Conservation (phyloP, 73 alveolate genomes). For the Paramecium sonneborni region DNA sequence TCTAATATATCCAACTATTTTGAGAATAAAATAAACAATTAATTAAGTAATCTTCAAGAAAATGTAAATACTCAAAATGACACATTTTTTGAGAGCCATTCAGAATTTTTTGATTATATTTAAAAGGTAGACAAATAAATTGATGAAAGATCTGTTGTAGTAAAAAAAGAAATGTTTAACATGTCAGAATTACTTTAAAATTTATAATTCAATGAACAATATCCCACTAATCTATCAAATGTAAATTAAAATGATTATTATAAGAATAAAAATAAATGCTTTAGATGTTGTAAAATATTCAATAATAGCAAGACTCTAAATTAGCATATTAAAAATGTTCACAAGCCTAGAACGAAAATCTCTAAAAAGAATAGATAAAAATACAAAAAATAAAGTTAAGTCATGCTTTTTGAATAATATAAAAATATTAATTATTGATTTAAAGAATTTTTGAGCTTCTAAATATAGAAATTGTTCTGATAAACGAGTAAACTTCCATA, state of each 20-base stretch:
- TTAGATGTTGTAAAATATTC: not conserved
- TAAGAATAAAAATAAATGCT: not conserved
- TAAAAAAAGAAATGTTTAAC: not conserved
- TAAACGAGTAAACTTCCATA: too few species aligned
- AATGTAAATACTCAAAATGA: not conserved
- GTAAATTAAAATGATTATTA: not conserved
- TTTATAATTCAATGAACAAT: not conserved
- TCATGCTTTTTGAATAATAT: not conserved
- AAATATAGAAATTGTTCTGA: too few species aligned
- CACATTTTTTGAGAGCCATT: not conserved
- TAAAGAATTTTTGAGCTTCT: too few species aligned
- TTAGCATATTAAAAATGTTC: not conserved
- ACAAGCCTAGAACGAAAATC: not conserved
- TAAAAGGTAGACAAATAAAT: not conserved
- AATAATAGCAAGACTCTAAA: not conserved
- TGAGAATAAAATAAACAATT: not conserved
- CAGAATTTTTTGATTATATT: not conserved
- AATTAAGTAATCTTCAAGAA: not conserved
- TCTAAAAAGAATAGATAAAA: not conserved
- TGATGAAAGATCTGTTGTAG: not conserved
- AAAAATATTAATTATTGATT: not conserved
- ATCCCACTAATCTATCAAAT: not conserved
- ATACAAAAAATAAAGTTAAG: not conserved
- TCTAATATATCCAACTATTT: not conserved
- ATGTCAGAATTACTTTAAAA: not conserved